A percentile compares a stretch with the other conserved stretches of the same genome.
These are phyloP conservation scores for Pleodorina starrii DNA, from an alignment of 139 green algal genomes.

Conservation along the genomic window DNA sequence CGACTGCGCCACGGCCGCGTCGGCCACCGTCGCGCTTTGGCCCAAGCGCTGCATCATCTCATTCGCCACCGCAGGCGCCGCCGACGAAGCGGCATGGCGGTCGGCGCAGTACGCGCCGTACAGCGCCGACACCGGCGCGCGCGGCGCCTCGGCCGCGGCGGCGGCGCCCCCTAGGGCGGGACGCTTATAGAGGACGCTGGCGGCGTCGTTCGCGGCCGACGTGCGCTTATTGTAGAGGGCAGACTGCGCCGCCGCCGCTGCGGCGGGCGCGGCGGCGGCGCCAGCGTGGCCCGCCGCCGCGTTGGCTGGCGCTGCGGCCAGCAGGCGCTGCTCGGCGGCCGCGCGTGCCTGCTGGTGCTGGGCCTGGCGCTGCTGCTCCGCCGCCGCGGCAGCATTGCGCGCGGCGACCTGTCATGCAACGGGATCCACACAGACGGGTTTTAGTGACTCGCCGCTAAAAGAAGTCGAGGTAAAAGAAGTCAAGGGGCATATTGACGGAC, in stretches of 20 bases:
- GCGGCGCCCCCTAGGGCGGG: background rate
- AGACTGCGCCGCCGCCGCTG: background rate
- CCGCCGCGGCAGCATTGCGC: background rate
- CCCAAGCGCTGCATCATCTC: constrained; percentile 31
- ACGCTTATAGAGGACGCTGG: background rate
- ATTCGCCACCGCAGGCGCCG: background rate
- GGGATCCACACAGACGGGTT: background rate
- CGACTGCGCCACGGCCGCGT: background rate
- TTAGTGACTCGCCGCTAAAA: too few species aligned
- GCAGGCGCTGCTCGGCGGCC: background rate
- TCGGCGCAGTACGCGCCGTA: constrained; percentile 24
- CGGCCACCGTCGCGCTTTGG: background rate
- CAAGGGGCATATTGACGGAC: too few species aligned
- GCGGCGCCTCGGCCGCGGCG: background rate
- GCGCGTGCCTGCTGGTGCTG: constrained; percentile 7
- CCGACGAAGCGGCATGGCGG: background rate
- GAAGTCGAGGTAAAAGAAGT: too few species aligned
- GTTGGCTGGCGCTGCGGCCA: background rate
- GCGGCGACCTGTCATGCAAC: constrained; percentile 6
- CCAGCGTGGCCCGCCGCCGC: too few species aligned
- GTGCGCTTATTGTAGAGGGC: constrained; percentile 35
- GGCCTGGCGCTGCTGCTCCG: background rate
- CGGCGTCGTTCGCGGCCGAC: background rate
- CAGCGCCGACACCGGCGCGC: background rate
- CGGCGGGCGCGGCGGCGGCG: background rate